These are phyloP conservation scores for Aquilaria yunnanensis DNA, from an alignment of 345 rosid species.

Conservation along the genomic window DNA sequence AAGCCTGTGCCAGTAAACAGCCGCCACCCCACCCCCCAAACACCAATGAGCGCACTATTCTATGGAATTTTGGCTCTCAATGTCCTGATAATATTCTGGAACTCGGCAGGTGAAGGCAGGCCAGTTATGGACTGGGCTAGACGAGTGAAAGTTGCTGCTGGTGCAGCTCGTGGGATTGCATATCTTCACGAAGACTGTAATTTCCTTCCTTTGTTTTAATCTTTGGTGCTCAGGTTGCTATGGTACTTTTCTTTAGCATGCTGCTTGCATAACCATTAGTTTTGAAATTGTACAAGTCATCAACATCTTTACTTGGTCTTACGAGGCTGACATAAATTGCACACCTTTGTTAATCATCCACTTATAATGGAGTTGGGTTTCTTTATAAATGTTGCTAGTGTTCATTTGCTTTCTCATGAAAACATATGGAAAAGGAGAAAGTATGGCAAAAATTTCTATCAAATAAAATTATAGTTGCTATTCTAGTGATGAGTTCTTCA, in stretches of 20 bases:
- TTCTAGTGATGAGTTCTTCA: no score
- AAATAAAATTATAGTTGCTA: no score
- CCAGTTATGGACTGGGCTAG: slow-evolving; percentile 85
- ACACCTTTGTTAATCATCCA: neutral
- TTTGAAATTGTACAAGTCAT: neutral
- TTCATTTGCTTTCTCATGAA: no score
- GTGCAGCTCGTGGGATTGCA: slow-evolving; percentile 98
- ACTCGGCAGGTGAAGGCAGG: slow-evolving; percentile 54
- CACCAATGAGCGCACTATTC: neutral
- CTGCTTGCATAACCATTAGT: neutral
- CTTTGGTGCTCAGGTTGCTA: neutral
- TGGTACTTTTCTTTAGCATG: neutral
- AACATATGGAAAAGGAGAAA: no score
- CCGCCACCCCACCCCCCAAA: neutral
- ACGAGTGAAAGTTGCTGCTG: slow-evolving; percentile 84
- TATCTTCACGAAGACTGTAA: slow-evolving; percentile 99
- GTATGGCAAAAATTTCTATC: no score
- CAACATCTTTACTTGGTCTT: neutral
- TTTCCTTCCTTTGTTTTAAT: slow-evolving; percentile 11
- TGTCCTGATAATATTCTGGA: slow-evolving; percentile 6
- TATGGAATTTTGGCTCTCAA: neutral
- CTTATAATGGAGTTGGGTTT: neutral
- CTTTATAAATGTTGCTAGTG: no score
- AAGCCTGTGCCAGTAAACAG: neutral
- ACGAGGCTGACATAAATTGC: neutral